Conservation (phyloP, 2,329 filamentous ascomycete species). For the Arachnomyces sp. region DNA sequence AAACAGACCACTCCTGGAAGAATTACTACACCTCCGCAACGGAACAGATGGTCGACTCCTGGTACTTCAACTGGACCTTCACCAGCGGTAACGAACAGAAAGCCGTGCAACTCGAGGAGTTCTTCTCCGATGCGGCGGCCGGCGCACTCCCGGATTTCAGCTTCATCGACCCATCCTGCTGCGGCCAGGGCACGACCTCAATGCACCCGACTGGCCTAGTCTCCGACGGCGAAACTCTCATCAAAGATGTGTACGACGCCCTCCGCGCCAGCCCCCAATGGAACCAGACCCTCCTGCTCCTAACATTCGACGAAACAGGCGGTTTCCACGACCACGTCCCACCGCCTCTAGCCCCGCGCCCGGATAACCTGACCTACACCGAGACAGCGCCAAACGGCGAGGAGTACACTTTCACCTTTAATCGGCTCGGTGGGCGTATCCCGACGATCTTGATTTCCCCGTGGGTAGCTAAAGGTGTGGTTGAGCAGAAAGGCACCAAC, state of each 20-base stretch:
- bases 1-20: constrained; percentile 27
- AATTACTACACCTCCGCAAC: constrained; percentile 29
- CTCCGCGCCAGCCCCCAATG: constrained; percentile 28
- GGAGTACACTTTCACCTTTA: constrained; percentile 20
- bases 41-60: constrained; percentile 21
- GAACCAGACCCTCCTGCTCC: constrained; percentile 26
- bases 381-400: constrained; percentile 20
- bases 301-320: constrained; percentile 30
- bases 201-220: constrained; percentile 29
- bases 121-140: constrained; percentile 26
- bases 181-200: constrained; percentile 26
- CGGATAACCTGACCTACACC: constrained; percentile 29
- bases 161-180: constrained; percentile 34
- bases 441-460: constrained; percentile 25
- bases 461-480: constrained; percentile 16
- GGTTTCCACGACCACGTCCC: constrained; percentile 31
- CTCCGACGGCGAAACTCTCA: constrained; percentile 25
- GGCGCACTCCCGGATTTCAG: constrained; percentile 27
- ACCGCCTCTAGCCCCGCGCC: constrained; percentile 24
- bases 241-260: constrained; percentile 31
- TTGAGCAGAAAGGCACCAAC: constrained; percentile 23
- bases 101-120: constrained; percentile 23
- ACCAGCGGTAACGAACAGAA: constrained; percentile 19
- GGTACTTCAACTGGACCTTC: constrained; percentile 29
- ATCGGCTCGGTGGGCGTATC: constrained; percentile 23